Base-by-base conservation (phyloP, 306 rosid genomes). In the Rosa rugosa region DNA sequence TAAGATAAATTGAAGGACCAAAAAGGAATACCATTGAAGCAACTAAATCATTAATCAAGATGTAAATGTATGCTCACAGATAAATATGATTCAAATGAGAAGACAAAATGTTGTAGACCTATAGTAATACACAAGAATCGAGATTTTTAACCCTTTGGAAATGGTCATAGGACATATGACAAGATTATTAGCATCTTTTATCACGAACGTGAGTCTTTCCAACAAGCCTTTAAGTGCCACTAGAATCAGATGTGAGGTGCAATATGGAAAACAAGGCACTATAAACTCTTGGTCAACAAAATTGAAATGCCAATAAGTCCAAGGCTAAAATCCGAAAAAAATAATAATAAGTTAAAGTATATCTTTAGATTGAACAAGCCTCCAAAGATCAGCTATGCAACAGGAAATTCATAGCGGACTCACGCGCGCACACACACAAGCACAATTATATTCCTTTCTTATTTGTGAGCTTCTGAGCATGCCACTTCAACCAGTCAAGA, bases 1-100 rank as follows among this genome's bases (percentile, higher is more conserved):
- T 38, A 78, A 49, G 69, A 75, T 27, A 59, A 12, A 66, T 42
- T 62, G 86, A 60, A 36, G 46, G 75, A 47, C 74, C 75, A 20
- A 80, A 47, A 78, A 53, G 10, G 47, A 0, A 76, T 64, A 23
- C 8, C 49, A 12, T 60, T 40, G 79, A 54, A 63, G 53, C 18
- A 45, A 9, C 9, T 56, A 12, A 16, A 2, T 41, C 56, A 34
- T 31, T 44, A 34, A 66, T 38, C 38, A n/a, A 22, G 60, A 77
- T 77, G 79, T 20, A 65, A 64, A 53, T 69, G 34, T 49, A 69
- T 59, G 18, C 57, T 56, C 17, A 72, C 64, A 46, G 25, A 62
- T 50, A 47, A 3, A 69, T 40, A 59, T 3, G 77, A 69, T 34
- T 51, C 13, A 69, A 42, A 50, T 11, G n/a, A 46, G 16, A 18